Conservation (phyloP, 306 rosid species). For the Albizia julibrissin region DNA sequence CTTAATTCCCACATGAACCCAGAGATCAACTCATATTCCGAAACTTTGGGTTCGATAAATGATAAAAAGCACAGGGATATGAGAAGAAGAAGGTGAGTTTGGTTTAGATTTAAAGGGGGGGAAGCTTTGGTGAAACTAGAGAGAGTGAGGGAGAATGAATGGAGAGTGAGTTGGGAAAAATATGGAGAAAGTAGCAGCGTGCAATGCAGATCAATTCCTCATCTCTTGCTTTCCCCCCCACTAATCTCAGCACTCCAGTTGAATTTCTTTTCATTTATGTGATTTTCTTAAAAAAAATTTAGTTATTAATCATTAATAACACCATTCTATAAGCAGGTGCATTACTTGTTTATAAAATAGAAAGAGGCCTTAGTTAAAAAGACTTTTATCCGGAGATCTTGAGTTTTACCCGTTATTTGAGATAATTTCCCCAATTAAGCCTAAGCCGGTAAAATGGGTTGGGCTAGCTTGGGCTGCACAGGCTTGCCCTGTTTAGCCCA, state of each 20-base stretch:
- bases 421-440: too few relatives aligned
- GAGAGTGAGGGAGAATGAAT: background rate
- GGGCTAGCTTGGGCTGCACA: too few relatives aligned
- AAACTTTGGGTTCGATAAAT: background rate
- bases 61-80: background rate
- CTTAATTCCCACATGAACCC: conserved; percentile 27
- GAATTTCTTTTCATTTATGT: too few relatives aligned
- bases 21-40: conserved; percentile 31
- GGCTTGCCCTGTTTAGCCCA: too few relatives aligned
- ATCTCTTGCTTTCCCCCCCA: background rate
- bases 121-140: background rate
- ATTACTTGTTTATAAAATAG: background rate
- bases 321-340: background rate
- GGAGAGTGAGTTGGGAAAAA: background rate
- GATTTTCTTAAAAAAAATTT: background rate
- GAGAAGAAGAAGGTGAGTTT: background rate
- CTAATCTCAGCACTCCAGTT: background rate
- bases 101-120: background rate
- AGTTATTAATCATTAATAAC: too few relatives aligned
- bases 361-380: too few relatives aligned
- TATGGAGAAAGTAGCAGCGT: background rate
- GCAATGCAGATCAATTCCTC: background rate
- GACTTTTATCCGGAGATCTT: too few relatives aligned
- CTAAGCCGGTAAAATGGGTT: too few relatives aligned
- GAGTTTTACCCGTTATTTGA: too few relatives aligned